Base-by-base conservation (phyloP, 805 yeast genomes). In the Candida xiaguanensis region DNA sequence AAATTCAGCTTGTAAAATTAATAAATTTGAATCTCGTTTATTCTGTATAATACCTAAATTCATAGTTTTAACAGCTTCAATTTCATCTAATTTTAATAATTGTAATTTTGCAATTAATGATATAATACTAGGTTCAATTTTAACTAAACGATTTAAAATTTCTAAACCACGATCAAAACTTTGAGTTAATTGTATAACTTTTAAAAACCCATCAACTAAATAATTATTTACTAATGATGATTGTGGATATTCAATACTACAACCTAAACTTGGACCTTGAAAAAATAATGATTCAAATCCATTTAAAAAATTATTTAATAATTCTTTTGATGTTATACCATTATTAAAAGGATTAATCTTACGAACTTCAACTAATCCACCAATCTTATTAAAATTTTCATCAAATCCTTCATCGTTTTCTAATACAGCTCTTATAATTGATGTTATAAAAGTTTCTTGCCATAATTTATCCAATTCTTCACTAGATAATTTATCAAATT, bases 361-460 rank as follows among this genome's bases (percentile, higher is more conserved):
- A 48, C 96, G 76, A 27, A 93, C 83, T 55, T 90, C 95, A 8
- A 89, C 95, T 40, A 93, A 52, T 66, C 84, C 64, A 62, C 82
- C 59, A 11, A 58, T 59, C 39, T 65, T 65, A 44, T 67, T 65
- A 31, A 56, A 58, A 40, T 85, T 91, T 32, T 82, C 88, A 37
- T 88, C 95, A 37, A 85, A 88, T 29, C 82, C 89, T 37, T 88
- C 95, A 37, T 85, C 90, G 5, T 64, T 58, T 19, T 78, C 78
- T 40, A 88, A 63, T 31, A 93, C 59, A 6, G 90, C 67, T 51
- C 99, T 75, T 17, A 88, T 79, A 46, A 89, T 73, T 2, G 89
- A 82, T 53, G 88, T 71, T 47, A 81, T 69, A 53, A 72, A 81
- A 1, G 87, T 76, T 48, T 65, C 77, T 49, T 49, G 62, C 74